Evolutionary conservation across 1,284 basidiomycete genomes (phyloP).

Genomic region (Irpex lacteus): DNA sequence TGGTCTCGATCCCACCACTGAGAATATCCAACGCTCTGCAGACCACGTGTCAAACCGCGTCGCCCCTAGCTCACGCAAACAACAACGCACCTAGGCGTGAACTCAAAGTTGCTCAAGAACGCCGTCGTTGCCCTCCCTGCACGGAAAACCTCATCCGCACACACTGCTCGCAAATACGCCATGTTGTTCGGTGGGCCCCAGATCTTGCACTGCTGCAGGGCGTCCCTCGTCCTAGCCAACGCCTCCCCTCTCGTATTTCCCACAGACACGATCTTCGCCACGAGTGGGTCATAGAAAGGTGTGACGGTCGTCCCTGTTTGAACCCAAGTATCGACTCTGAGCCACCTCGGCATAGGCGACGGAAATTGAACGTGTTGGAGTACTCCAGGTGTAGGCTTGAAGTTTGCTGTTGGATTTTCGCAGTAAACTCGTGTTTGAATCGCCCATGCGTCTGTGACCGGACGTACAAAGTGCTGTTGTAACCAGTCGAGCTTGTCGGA

Average conservation of each 20-base stretch:
- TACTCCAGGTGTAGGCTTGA: conserved; percentile 60
- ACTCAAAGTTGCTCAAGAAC: conserved; percentile 49
- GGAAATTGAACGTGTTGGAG: conserved; percentile 48
- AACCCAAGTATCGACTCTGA: conserved; percentile 57
- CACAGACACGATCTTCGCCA: conserved; percentile 52
- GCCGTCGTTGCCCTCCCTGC: conserved; percentile 51
- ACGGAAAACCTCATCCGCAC: conserved; percentile 38
- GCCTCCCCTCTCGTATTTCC: conserved; percentile 41
- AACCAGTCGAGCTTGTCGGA: conserved; percentile 7
- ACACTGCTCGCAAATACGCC: conserved; percentile 46
- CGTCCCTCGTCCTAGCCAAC: conserved; percentile 34
- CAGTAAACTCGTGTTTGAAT: conserved; percentile 69
- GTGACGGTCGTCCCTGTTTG: conserved; percentile 50
- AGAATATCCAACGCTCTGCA: conserved; percentile 56
- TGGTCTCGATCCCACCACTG: conserved; percentile 55
- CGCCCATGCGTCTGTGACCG: conserved; percentile 34
- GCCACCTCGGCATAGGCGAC: conserved; percentile 36
- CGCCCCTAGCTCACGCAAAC: too few species aligned
- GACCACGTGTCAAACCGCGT: conserved; percentile 7
- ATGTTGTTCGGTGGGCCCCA: conserved; percentile 57
- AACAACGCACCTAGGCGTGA: conserved; percentile 35
- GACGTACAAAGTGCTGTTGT: conserved; percentile 23
- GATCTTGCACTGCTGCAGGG: conserved; percentile 37
- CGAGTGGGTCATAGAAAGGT: conserved; percentile 56
- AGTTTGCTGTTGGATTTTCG: conserved; percentile 60